Evolutionary conservation across 2,329 filamentous ascomycete species (phyloP).

Genomic region (Claviceps monticola): DNA sequence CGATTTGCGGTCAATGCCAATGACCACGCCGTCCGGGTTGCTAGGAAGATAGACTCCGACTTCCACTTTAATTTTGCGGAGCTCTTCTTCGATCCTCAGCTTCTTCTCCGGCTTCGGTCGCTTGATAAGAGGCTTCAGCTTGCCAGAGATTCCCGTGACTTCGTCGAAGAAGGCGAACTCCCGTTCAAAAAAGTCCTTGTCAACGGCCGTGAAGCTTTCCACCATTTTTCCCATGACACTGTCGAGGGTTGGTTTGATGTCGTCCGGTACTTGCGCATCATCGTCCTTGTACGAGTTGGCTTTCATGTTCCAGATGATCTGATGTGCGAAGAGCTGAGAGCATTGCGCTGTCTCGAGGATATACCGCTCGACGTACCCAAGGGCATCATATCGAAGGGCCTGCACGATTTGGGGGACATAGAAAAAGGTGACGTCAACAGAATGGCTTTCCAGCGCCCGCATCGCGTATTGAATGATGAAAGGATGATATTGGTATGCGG

Average conservation of each 20-base stretch:
- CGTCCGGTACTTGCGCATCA: constrained; percentile 76
- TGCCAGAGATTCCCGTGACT: constrained; percentile 89
- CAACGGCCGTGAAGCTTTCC: constrained; percentile 62
- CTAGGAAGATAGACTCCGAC: constrained; percentile 94
- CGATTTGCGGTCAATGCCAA: constrained; percentile 95
- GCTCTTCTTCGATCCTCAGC: constrained; percentile 95
- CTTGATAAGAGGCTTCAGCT: constrained; percentile 87
- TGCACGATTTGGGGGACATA: constrained; percentile 98
- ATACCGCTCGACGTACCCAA: constrained; percentile 92
- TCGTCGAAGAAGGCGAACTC: constrained; percentile 98
- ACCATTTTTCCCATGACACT: constrained; percentile 77
- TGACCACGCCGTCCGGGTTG: constrained; percentile 92
- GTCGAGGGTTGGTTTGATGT: constrained; percentile 86
- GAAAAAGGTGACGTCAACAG: constrained; percentile 96
- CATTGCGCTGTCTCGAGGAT: constrained; percentile 95
- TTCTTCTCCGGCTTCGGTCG: constrained; percentile 92
- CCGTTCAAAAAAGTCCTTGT: constrained; percentile 77
- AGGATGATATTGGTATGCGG: constrained; percentile 79
- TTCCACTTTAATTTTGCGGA: constrained; percentile 93
- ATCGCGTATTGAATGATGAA: constrained; percentile 95
- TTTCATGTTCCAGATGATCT: constrained; percentile 99
- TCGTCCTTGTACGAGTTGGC: constrained; percentile 98
- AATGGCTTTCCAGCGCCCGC: constrained; percentile 83
- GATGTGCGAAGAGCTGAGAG: constrained; percentile 96
- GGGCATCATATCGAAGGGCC: constrained; percentile 75